phyloP scores from a whole-genome alignment of 2,329 filamentous ascomycete species.

The Fusarium sp. region DNA sequence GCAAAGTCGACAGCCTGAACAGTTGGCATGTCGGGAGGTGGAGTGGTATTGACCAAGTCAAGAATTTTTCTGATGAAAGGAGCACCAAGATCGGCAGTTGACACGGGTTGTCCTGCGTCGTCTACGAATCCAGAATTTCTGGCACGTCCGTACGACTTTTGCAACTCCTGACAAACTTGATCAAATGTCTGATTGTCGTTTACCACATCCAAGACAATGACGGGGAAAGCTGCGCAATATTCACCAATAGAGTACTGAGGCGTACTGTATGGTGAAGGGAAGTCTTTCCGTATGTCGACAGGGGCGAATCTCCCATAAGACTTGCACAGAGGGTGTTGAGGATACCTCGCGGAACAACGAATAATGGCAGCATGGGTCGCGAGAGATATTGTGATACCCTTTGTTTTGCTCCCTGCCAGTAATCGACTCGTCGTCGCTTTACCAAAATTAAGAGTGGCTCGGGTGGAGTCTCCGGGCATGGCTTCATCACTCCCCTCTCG shows the following conservation, averaged over 20 bases:
- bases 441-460: neutral
- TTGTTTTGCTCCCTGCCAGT: neutral
- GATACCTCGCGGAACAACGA: constrained; percentile 44
- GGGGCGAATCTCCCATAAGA: constrained; percentile 49
- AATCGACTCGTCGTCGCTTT: neutral
- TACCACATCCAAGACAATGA: constrained; percentile 17
- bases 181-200: constrained; percentile 38
- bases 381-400: constrained; percentile 43
- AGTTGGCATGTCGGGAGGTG: constrained; percentile 35
- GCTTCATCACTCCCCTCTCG: neutral
- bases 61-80: constrained; percentile 30
- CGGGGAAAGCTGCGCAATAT: constrained; percentile 31
- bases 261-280: constrained; percentile 44
- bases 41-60: constrained; percentile 25
- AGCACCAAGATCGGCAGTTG: constrained; percentile 26
- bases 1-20: constrained; percentile 48
- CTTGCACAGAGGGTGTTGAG: constrained; percentile 39
- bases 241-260: constrained; percentile 40
- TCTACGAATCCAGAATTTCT: constrained; percentile 39
- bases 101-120: constrained; percentile 33
- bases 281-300: constrained; percentile 43
- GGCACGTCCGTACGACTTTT: constrained; percentile 46
- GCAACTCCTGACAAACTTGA: constrained; percentile 35
- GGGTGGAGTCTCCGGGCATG: neutral
- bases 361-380: constrained; percentile 48